phyloP scores from a whole-genome alignment of 768 basidiomycete genomes.

The Tylopilus rubrobrunneus region DNA sequence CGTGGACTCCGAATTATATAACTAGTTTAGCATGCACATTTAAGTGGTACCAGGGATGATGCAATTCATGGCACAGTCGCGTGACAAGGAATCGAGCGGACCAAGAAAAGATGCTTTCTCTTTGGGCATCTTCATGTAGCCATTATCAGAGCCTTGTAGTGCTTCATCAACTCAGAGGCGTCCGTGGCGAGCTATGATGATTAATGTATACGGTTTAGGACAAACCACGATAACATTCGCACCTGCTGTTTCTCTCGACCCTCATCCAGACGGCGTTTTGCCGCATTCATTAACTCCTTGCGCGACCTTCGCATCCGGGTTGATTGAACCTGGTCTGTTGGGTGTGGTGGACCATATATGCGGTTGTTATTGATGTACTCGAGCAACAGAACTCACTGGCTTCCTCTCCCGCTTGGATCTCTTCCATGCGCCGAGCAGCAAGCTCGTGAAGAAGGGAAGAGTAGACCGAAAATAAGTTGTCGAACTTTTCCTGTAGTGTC shows the following conservation, averaged over 20 bases:
- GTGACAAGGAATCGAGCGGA: background rate
- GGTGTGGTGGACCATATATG: constrained; percentile 2
- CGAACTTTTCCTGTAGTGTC: constrained; percentile 20
- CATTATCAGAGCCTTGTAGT: constrained; percentile 38
- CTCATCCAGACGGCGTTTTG: constrained; percentile 34
- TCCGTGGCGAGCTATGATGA: constrained; percentile 33
- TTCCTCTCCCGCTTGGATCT: constrained; percentile 30
- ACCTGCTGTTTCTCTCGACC: constrained; percentile 39
- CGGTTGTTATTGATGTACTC: background rate
- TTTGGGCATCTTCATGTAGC: constrained; percentile 13
- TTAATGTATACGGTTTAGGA: constrained; percentile 1
- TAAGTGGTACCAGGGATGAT: background rate
- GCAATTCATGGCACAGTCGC: background rate
- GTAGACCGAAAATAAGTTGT: constrained; percentile 20
- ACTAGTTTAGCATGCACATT: background rate
- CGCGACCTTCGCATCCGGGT: constrained; percentile 33
- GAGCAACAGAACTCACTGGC: constrained; percentile 26
- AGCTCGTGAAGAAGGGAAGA: constrained; percentile 31
- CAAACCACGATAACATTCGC: background rate
- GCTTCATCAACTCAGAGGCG: constrained; percentile 37
- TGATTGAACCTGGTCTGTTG: constrained; percentile 31
- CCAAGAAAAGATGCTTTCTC: constrained; percentile 4
- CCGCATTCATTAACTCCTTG: constrained; percentile 30
- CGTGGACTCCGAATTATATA: background rate
- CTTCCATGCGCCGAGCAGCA: constrained; percentile 27